phyloP scores from a whole-genome alignment of 495 filamentous ascomycete species.

The Astrocystis sublimbata region DNA sequence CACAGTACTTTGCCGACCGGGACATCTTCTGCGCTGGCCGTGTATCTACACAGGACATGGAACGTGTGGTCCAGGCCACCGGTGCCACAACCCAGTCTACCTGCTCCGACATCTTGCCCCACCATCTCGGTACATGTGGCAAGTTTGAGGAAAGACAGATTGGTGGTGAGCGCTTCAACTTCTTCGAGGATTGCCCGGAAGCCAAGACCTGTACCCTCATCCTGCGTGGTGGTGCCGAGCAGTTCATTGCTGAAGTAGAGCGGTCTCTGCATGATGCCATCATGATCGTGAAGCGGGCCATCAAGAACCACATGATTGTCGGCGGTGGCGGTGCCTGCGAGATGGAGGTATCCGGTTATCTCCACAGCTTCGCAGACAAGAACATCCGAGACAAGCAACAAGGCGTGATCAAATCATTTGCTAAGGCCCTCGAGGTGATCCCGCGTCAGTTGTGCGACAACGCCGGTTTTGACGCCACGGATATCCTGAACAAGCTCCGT shows the following conservation, averaged over 20 bases:
- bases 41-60: conserved; percentile 89
- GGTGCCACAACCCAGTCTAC: conserved; percentile 92
- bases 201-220: conserved; percentile 97
- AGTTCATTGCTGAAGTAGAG: conserved; percentile 98
- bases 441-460: conserved; percentile 97
- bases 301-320: conserved; percentile 90
- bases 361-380: conserved; percentile 87
- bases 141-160: conserved; percentile 94
- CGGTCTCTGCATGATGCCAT: conserved; percentile 96
- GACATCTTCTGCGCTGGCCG: conserved; percentile 98
- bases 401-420: conserved; percentile 94
- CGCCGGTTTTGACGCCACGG: conserved; percentile 95
- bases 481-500: conserved; percentile 90
- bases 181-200: conserved; percentile 92
- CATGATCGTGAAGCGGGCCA: conserved; percentile 98
- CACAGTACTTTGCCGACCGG: conserved; percentile 96
- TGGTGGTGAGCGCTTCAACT: conserved; percentile 94
- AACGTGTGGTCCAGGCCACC: conserved; percentile 92
- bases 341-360: conserved; percentile 93
- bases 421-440: conserved; percentile 95
- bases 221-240: conserved; percentile 92
- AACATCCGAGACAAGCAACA: conserved; percentile 95
- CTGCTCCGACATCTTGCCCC: conserved; percentile 88
- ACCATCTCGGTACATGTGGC: conserved; percentile 90
- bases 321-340: conserved; percentile 93